phyloP scores from a whole-genome alignment of 1,284 basidiomycete genomes.

The Pyrrhoderma lamaoense region DNA sequence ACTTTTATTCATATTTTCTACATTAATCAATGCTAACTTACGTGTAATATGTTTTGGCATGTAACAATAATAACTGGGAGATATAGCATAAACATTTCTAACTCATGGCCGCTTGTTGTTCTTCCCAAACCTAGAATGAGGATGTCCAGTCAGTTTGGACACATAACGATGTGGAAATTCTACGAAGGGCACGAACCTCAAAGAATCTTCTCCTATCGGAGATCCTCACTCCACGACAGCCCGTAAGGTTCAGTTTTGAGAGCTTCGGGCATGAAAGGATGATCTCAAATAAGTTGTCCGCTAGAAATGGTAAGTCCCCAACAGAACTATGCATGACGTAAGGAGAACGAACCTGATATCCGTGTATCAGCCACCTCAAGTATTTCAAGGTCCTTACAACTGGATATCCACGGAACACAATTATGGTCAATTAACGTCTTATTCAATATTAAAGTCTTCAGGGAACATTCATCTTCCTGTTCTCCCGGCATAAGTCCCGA shows the following conservation, averaged over 20 bases:
- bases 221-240: slow-evolving; percentile 55
- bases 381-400: slow-evolving; percentile 39
- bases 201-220: slow-evolving; percentile 59
- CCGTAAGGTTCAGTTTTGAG: slow-evolving; percentile 51
- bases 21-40: background rate
- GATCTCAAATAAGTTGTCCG: slow-evolving; percentile 45
- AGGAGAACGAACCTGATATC: slow-evolving; percentile 42
- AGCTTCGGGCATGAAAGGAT: slow-evolving; percentile 50
- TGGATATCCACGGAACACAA: slow-evolving; percentile 43
- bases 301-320: slow-evolving; percentile 30
- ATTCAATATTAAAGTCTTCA: slow-evolving; percentile 49
- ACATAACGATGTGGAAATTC: background rate
- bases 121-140: slow-evolving; percentile 12
- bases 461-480: slow-evolving; percentile 28
- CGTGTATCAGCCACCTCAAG: slow-evolving; percentile 53
- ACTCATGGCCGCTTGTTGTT: background rate
- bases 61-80: too few species aligned
- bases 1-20: background rate
- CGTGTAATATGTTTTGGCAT: background rate
- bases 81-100: background rate
- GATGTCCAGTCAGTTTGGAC: background rate
- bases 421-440: slow-evolving; percentile 56
- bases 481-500: slow-evolving; percentile 37
- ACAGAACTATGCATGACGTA: background rate
- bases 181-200: slow-evolving; percentile 34